Evolutionary conservation across 2,329 filamentous ascomycete species (phyloP), one percentile per base, ranked within the genome.

Genomic region (Fusarium denticulatum): DNA sequence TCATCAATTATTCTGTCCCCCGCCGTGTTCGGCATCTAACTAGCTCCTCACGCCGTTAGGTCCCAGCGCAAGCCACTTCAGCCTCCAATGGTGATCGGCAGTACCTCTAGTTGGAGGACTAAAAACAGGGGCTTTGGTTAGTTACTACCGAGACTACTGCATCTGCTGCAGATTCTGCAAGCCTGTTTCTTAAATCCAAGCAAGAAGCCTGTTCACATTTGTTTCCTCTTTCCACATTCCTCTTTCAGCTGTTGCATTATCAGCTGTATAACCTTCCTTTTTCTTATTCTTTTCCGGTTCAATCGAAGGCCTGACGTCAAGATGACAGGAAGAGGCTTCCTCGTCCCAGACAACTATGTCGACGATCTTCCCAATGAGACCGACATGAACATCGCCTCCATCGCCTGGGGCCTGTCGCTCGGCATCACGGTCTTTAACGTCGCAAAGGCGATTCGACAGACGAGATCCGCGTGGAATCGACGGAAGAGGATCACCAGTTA

Each of bases 371-470:
- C 76, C 11, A 60, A 67, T 30, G 77, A 78, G 3, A 56, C 40
- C 43, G 75, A 78, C 32, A 77, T 78, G 77, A 78, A 78, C 59
- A 37, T 78, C 46, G 77, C 77, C 18, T 78, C 76, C 16, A 78
- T 78, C 57, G 74, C 75, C 24, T 78, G 77, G 77, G 77, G 77
- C 32, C 36, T 78, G 43, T 77, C 77, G n/a, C 45, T 78, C 42
- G 77, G 76, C 10, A 65, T 78, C 34, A 68, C 53, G 5, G 42
- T 78, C 45, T 78, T 78, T 30, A 78, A 77, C 60, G 13, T 65
- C 18, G 73, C 75, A 37, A 78, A 78, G 32, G 77, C 72, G 1
- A 37, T 64, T n/a, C 69, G 64, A 26, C 77, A 78, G 45, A 65
- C 77, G 6, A 71, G 56, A 12, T 20, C 69, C 0, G 66, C 77